Evolutionary conservation across 1,284 basidiomycete genomes (phyloP).

Genomic region (Pisolithus thermaeus): DNA sequence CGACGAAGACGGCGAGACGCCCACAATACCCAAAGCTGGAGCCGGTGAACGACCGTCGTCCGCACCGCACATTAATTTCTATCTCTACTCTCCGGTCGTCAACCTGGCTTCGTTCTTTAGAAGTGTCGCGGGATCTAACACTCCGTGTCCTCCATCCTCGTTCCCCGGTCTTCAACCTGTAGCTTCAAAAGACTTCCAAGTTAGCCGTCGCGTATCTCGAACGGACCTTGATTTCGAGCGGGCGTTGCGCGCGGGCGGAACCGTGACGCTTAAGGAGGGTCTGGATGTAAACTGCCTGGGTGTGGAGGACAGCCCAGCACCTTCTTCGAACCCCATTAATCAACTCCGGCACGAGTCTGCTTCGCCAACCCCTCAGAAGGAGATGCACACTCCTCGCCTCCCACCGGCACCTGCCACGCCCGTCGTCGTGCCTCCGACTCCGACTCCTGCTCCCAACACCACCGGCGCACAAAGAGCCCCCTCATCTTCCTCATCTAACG

Average conservation of each 20-base stretch:
- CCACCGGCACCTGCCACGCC: conserved; percentile 41
- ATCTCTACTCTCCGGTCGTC: conserved; percentile 7
- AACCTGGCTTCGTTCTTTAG: conserved; percentile 40
- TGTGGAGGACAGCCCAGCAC: conserved; percentile 34
- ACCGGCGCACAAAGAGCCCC: conserved; percentile 19
- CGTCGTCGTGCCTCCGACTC: conserved; percentile 54
- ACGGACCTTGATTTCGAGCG: conserved; percentile 76
- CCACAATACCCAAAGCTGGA: no score
- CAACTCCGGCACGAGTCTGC: conserved; percentile 11
- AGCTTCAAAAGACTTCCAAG: conserved; percentile 42
- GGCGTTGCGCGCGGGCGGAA: conserved; percentile 58
- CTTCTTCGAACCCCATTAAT: conserved; percentile 9
- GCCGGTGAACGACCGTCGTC: no score
- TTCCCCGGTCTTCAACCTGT: conserved; percentile 52
- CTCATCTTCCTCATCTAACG: conserved; percentile 40
- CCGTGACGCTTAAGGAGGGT: conserved; percentile 61
- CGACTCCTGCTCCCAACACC: conserved; percentile 27
- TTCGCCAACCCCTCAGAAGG: conserved; percentile 20
- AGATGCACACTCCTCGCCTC: conserved; percentile 32
- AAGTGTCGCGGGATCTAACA: conserved; percentile 31
- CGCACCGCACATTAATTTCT: no score
- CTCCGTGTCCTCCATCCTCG: conserved; percentile 46
- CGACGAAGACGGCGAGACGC: no score
- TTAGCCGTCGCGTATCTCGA: conserved; percentile 52
- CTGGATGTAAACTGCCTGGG: conserved; percentile 64